Percentiles rank a stretch among this genome's conserved stretches.
phyloP scores from a whole-genome alignment of 768 basidiomycete species.

The Rhizopogon vesiculosus region DNA sequence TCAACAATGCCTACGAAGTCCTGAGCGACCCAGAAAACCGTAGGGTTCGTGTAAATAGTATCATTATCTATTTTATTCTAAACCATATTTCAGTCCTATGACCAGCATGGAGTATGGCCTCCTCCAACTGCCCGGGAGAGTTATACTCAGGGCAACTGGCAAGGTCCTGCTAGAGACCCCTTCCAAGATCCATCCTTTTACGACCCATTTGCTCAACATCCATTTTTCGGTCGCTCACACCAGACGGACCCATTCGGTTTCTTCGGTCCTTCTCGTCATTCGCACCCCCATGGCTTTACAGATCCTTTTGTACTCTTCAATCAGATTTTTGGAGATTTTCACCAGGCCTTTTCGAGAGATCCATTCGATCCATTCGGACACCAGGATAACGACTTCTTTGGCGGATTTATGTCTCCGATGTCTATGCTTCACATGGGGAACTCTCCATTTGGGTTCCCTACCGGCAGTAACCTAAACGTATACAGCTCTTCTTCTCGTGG shows the following conservation, averaged over 20 bases:
- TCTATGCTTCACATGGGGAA: neutral
- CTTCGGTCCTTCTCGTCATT: constrained; percentile 14
- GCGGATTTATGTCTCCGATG: neutral
- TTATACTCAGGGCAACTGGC: constrained; percentile 6
- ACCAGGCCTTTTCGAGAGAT: constrained; percentile 27
- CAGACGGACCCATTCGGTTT: constrained; percentile 22
- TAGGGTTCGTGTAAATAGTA: constrained; percentile 30
- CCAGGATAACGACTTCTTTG: constrained; percentile 12
- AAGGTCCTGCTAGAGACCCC: constrained; percentile 10
- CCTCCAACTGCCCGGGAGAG: constrained; percentile 37
- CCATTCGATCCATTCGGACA: constrained; percentile 26
- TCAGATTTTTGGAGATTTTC: constrained; percentile 56
- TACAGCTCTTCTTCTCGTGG: neutral
- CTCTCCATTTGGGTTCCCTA: neutral
- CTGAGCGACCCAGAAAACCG: constrained; percentile 59
- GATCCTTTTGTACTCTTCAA: constrained; percentile 77
- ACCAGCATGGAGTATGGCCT: constrained; percentile 71
- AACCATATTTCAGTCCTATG: constrained; percentile 48
- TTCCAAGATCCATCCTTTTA: constrained; percentile 17
- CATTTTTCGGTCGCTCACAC: constrained; percentile 19
- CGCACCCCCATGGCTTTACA: constrained; percentile 40
- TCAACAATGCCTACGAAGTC: constrained; percentile 78
- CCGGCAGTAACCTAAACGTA: neutral
- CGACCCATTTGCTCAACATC: constrained; percentile 14
- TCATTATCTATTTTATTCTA: neutral